Base-by-base conservation (phyloP, 352 stramenopile species). In the Pythium rhizo-oryzae region DNA sequence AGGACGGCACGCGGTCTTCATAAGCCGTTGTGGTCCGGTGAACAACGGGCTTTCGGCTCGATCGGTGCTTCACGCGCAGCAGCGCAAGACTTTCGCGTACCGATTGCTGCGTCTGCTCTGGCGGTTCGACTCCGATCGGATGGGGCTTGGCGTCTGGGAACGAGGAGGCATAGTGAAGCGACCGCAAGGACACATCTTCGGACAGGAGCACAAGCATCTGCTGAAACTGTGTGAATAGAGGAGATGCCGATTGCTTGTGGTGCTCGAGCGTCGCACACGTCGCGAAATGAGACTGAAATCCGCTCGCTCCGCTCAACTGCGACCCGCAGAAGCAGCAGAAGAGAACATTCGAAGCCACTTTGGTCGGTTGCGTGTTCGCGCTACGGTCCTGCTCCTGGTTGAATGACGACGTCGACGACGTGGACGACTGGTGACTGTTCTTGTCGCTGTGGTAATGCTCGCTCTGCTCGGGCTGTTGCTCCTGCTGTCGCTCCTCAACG, bases 321-420 rank as follows among this genome's bases (percentile, higher is more conserved):
- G 71, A 67, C 18, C 87, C 84, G 56, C 87, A 96, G 57, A 96
- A 94, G 23, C 76, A 88, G 67, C 87, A 96, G 67, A 85, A 94
- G 47, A 96, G 72, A 70, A 79, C 13, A 68, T 70, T 53, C 79
- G 59, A 50, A 16, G 16, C 8, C 13, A 16, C 11, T 16, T 50
- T 19, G 13, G 13, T 37, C n/a, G n/a, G 43, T 24, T 9, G 18
- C 9, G 18, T 35, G n/a, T 9, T 30, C 13, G 6, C 35, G 50
- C 12, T 33, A 39, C 16, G 49, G 25, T 67, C 50, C 9, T 51
- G 39, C 2, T 35, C 41, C 33, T 64, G 59, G 12, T 61, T 49
- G 15, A 59, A 65, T 13, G 67, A 65, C 5, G 67, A 44, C 8
- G 41, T 62, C 0, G 67, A 69, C 4, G 67, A 72, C n/a, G 66